Base-by-base conservation (phyloP, 106 monocot genomes). In the Dendrobium chrysotoxum region DNA sequence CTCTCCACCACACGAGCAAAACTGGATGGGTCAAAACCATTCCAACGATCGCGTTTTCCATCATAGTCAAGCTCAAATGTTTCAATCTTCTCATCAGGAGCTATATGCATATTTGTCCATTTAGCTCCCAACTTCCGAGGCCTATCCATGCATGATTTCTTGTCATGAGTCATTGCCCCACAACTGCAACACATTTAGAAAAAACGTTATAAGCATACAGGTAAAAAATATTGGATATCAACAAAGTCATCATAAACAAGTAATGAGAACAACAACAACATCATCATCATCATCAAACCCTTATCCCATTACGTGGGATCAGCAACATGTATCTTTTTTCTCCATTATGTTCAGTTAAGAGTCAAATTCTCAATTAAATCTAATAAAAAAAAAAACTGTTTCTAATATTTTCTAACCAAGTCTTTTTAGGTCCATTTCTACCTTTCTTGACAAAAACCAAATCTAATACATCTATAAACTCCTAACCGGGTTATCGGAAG, bases 11-110 rank as follows among this genome's bases (percentile, higher is more conserved):
- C 94, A 83, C 82, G 89, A 55, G 92, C 78, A 87, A 88, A 99
- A 45, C 89, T 87, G 5, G 95, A 89, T 26, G 92, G 66, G 75
- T 99, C 95, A 81, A 84, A 95, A 0, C 98, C 95, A 81, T 99
- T 99, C 98, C 98, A 99, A 8, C 95, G 85, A 79, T 99, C 98
- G 77, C 95, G 92, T 83, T 99, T 99, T 5, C 98, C 98, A 89
- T 99, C 98, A 82, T 95, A 99, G 79, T 99, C 95, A 30, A 99
- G 98, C 78, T 94, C 95, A 87, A 95, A 95, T 64, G 83, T 85
- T 86, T 99, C 95, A 45, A 99, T 83, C 77, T 99, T 99, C 71
- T 99, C 98, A 86, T 99, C 98, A 13, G 98, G 98, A 65, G 98
- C 98, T 74, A 99, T 99, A 75, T 91, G 86, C 86, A 88, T 91